Evolutionary conservation across 2,329 filamentous ascomycete genomes (phyloP), one percentile per base, ranked within the genome.

Genomic region (Aspergillus sp.): DNA sequence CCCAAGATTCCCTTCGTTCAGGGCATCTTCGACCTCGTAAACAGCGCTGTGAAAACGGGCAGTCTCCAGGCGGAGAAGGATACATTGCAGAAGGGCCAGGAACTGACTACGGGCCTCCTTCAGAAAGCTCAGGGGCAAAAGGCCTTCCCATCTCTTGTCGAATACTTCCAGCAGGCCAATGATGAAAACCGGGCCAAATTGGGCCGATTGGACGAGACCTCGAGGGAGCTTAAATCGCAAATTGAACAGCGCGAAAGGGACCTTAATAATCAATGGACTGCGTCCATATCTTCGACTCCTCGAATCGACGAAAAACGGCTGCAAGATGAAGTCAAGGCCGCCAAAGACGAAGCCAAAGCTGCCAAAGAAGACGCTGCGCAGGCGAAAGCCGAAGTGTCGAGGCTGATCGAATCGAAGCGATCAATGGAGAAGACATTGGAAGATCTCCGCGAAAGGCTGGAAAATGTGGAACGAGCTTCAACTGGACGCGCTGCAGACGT

Each of bases 1-100:
- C 14, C 14, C 76, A 80, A 81, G 56, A 22, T 22, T 3, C 22
- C 22, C 5, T 73, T 79, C 53, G 16, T 63, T 26, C 60, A 53
- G 36, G 51, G 53, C 3, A 51, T 67, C 33, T 53, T 59, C 5
- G 60, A 63, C 4, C 54, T 65, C 30, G 51, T 61, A 5, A 55
- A 59, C 33, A 46, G 57, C 9, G 51, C 52, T 3, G 56, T 74
- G 6, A 62, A 66, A 38, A 52, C 53, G 11, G 47, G 51, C 8
- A 62, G 60, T 26, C 49, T 66, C 7, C 61, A 67, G 8, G 56
- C 67, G 2, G 59, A 61, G 33, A 65, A 55, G 45, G 55, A 59
- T 9, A 65, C 60, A 22, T 47, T 70, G 6, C 56, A 67, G 17
- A 63, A 60, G 20, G 65, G 61, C 33, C 59, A 67, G 16, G 64